Evolutionary conservation across 352 stramenopile genomes (phyloP).

Genomic region (Globisporangium perplexum): DNA sequence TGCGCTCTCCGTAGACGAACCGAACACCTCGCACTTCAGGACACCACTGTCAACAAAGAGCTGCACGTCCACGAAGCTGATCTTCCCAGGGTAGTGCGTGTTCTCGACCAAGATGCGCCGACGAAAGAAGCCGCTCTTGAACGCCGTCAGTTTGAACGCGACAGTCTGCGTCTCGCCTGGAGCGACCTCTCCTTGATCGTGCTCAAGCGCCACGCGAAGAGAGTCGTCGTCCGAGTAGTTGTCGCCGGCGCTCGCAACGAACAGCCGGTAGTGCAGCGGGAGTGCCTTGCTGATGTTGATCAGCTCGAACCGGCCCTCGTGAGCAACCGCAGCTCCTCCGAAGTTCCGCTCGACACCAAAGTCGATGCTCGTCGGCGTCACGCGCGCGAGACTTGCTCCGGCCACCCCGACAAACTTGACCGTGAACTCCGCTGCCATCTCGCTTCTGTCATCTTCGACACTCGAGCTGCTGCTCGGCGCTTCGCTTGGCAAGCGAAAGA

Average conservation of each 20-base stretch:
- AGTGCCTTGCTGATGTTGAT: slow-evolving; percentile 80
- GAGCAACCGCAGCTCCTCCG: slow-evolving; percentile 34
- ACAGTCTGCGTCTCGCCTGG: slow-evolving; percentile 50
- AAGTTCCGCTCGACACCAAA: slow-evolving; percentile 75
- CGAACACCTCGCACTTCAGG: slow-evolving; percentile 35
- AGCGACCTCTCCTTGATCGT: slow-evolving; percentile 68
- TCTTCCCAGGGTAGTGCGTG: slow-evolving; percentile 72
- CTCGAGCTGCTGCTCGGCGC: background rate
- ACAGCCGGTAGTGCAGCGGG: slow-evolving; percentile 68
- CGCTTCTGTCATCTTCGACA: slow-evolving; percentile 48
- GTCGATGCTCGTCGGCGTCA: slow-evolving; percentile 59
- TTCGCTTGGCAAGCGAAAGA: slow-evolving; percentile 38
- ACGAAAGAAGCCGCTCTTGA: slow-evolving; percentile 71
- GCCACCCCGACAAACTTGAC: slow-evolving; percentile 85
- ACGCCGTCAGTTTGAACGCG: slow-evolving; percentile 58
- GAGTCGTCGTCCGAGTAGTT: slow-evolving; percentile 71
- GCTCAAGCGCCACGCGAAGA: slow-evolving; percentile 57
- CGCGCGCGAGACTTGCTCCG: slow-evolving; percentile 69
- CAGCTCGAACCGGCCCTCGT: slow-evolving; percentile 71
- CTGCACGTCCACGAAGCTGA: slow-evolving; percentile 69
- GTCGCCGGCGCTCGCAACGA: slow-evolving; percentile 52
- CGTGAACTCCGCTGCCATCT: slow-evolving; percentile 83
- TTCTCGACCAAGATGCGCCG: slow-evolving; percentile 82
- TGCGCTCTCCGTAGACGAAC: background rate
- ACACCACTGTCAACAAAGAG: slow-evolving; percentile 79